phyloP scores from a whole-genome alignment of 2,329 filamentous ascomycete genomes.

The Pseudogymnoascus sp. region DNA sequence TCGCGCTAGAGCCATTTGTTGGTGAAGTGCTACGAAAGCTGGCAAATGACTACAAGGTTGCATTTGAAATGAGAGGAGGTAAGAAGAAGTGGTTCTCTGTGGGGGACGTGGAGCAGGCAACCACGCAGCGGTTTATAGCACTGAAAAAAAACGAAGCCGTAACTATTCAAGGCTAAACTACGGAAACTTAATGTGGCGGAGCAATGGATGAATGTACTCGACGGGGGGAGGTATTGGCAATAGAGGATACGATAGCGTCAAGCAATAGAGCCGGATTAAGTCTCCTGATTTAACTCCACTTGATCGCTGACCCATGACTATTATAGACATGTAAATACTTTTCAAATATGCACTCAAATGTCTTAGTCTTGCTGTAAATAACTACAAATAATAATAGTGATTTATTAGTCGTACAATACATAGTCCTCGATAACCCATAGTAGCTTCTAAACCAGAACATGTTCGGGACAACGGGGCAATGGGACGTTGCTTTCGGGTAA shows the following conservation, averaged over 20 bases:
- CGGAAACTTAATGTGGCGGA: background rate
- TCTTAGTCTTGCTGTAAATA: background rate
- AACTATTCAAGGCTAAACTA: background rate
- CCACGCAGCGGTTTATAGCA: background rate
- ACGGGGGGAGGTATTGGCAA: background rate
- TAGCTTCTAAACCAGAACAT: background rate
- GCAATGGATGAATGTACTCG: background rate
- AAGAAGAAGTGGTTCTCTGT: slow-evolving; percentile 7
- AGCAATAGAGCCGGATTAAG: background rate
- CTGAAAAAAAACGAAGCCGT: background rate
- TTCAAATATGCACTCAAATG: background rate
- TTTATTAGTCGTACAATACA: background rate
- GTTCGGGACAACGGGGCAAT: background rate
- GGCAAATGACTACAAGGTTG: slow-evolving; percentile 57
- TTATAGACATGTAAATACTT: background rate
- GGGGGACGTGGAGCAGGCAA: background rate
- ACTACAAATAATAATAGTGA: background rate
- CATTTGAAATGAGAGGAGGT: background rate
- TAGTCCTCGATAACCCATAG: background rate
- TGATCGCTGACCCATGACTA: background rate
- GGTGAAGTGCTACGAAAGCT: slow-evolving; percentile 71
- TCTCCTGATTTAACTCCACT: background rate
- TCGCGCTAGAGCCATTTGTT: slow-evolving; percentile 61
- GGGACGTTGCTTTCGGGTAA: background rate
- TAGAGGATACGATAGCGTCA: background rate